Evolutionary conservation across 768 basidiomycete species (phyloP), one percentile per base, ranked within the genome.

Genomic region (Dioszegia crocea): DNA sequence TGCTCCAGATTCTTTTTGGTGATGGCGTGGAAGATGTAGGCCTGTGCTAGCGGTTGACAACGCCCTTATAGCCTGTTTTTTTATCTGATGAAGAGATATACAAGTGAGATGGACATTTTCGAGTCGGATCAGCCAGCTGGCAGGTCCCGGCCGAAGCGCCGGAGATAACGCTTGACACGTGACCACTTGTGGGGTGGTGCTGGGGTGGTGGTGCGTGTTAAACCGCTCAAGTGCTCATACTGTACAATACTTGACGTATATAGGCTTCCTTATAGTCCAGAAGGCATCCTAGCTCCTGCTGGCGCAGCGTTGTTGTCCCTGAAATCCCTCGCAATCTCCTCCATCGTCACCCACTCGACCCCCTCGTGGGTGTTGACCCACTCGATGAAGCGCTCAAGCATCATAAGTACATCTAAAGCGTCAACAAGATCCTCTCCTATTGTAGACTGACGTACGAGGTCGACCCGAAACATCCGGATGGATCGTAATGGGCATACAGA

Each of bases 321-420:
- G 68, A 86, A 86, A 31, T 85, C 84, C 45, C 80, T 76, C 16
- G 83, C 82, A 82, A 88, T 85, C 58, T 86, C 83, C 62, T 82
- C 81, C 83, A 87, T 83, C 11, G 84, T 83, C 26, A 84, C 85
- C 84, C 85, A 88, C 56, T 87, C 80, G 2, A 88, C 82, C 47
- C 84, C 82, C 16, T 84, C 83, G 68, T 87, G 86, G 0, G 81
- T 82, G 66, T 87, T 86, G 39, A 88, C 79, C 84, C 85, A 87
- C 66, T 86, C 84, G 61, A 88, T 86, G 74, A 87, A 86, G 43
- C 85, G 81, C 69, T 88, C 85, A 83, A 88, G 82, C 84, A 88
- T 88, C 45, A 88, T 79, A 11, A 88, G 77, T 14, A 88, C 84
- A 66, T 89, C 87, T 9, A 86, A 84, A 1, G 38, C 11, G 16